Base-by-base conservation (phyloP, 2,329 filamentous ascomycete genomes). In the Corinectria fuckeliana region DNA sequence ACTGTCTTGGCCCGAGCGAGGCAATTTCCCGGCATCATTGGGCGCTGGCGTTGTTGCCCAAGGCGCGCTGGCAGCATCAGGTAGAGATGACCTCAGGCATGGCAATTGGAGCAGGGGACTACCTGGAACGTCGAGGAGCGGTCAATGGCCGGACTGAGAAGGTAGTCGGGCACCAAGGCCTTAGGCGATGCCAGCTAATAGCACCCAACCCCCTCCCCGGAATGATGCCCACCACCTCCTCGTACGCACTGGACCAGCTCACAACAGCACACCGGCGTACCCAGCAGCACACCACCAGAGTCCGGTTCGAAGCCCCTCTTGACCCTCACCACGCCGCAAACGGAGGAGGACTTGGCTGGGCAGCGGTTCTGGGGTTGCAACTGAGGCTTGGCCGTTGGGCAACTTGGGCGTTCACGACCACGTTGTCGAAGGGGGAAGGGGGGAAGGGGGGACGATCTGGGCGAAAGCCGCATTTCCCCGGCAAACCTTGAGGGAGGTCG, bases 31-130 rank as follows among this genome's bases (percentile, higher is more conserved):
- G 65, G 68, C 66, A 71, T 61, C 68, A 68, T 74, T 73, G 69
- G 72, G 71, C 71, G 65, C 61, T 68, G 65, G 66, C 68, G 67
- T 73, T 75, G 72, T 73, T 74, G 72, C 71, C 72, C 72, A 73
- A 71, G 69, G 50, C 66, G 63, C 58, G 67, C 62, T 68, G 68
- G 63, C 64, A 67, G 63, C 61, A 56, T 68, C 68, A 69, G 69
- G 66, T 71, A 68, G 63, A 69, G 64, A 64, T 65, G 68, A 65
- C 64, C 61, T 69, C 65, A 67, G 64, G 65, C 66, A 64, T 67
- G 71, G 69, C 58, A 65, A 58, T 56, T 51, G 56, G 64, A 71
- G 68, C 72, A 75, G 73, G 72, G 72, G 64, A 74, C 68, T 70
- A 69, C 72, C 72, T 65, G 66, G 72, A 64, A 72, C 63, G 58